Percentiles rank a stretch among this genome's conserved stretches.
phyloP scores from a whole-genome alignment of 2,329 filamentous ascomycete genomes.

The Fusarium floridanum region DNA sequence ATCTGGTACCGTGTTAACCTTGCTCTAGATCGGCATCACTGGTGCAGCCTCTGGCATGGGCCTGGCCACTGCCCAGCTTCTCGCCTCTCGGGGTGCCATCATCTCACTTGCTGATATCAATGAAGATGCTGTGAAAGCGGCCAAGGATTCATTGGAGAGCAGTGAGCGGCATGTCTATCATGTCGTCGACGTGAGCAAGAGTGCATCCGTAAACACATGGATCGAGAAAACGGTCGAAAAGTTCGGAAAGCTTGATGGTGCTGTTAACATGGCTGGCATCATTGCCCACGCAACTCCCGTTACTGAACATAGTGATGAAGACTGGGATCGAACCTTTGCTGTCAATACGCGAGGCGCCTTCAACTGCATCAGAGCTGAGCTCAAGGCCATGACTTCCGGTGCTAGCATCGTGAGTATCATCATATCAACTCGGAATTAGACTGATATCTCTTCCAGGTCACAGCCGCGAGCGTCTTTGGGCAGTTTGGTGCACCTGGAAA shows the following conservation, averaged over 20 bases:
- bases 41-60: constrained; percentile 41
- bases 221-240: constrained; percentile 49
- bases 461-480: constrained; percentile 49
- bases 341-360: constrained; percentile 63
- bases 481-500: constrained; percentile 49
- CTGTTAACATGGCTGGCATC: constrained; percentile 55
- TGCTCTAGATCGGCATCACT: constrained; percentile 28
- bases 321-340: constrained; percentile 57
- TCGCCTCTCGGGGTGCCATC: constrained; percentile 35
- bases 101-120: constrained; percentile 39
- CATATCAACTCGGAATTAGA: constrained; percentile 46
- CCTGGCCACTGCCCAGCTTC: constrained; percentile 36
- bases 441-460: constrained; percentile 49
- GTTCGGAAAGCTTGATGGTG: constrained; percentile 56
- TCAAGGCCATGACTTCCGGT: constrained; percentile 52
- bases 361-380: constrained; percentile 63
- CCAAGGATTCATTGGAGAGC: neutral
- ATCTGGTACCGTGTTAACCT: neutral
- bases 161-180: constrained; percentile 8
- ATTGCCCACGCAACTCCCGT: constrained; percentile 28
- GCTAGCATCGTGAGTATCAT: constrained; percentile 31
- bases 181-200: constrained; percentile 27
- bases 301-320: constrained; percentile 54
- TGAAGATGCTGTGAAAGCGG: constrained; percentile 14
- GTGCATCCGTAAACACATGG: constrained; percentile 39